phyloP scores from a whole-genome alignment of 164 flowering plant species.

The Stephania yunnanensis region DNA sequence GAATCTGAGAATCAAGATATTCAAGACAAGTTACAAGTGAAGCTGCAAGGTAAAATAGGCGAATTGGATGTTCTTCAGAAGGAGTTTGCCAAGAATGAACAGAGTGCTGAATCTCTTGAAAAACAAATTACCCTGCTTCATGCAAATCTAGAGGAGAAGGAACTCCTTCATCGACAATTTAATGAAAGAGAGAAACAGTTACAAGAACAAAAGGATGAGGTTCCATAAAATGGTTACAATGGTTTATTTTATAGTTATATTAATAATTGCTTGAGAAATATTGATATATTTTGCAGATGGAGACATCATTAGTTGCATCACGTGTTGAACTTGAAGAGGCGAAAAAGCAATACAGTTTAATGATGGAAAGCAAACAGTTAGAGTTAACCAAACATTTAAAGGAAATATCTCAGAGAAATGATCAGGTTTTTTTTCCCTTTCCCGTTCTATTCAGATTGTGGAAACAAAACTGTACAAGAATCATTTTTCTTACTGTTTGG shows the following conservation, averaged over 20 bases:
- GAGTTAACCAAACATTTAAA: slow-evolving; percentile 89
- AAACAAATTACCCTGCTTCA: slow-evolving; percentile 46
- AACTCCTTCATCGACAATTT: slow-evolving; percentile 39
- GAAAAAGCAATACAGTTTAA: slow-evolving; percentile 66
- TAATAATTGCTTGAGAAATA: neutral
- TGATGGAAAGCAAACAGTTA: slow-evolving; percentile 78
- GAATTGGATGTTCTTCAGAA: slow-evolving; percentile 43
- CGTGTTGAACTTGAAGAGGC: slow-evolving; percentile 70
- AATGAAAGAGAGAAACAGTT: slow-evolving; percentile 50
- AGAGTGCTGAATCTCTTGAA: slow-evolving; percentile 46
- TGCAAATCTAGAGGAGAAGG: slow-evolving; percentile 55
- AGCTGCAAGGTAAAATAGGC: slow-evolving; percentile 43
- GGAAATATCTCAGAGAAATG: slow-evolving; percentile 93
- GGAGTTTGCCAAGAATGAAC: slow-evolving; percentile 38
- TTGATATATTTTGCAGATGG: slow-evolving; percentile 41
- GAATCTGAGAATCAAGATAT: slow-evolving; percentile 57
- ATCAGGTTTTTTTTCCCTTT: slow-evolving; percentile 50
- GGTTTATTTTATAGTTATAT: neutral
- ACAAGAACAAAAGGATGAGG: slow-evolving; percentile 65
- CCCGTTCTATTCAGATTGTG: neutral
- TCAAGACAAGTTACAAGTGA: slow-evolving; percentile 43
- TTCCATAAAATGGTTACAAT: slow-evolving; percentile 15
- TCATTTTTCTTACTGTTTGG: slow-evolving; percentile 8
- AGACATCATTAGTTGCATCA: slow-evolving; percentile 43
- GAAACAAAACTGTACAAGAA: neutral